Percentiles rank a stretch among this genome's conserved stretches.
Conservation (phyloP, 352 stramenopile species). For the Pythium phragmiticola region DNA sequence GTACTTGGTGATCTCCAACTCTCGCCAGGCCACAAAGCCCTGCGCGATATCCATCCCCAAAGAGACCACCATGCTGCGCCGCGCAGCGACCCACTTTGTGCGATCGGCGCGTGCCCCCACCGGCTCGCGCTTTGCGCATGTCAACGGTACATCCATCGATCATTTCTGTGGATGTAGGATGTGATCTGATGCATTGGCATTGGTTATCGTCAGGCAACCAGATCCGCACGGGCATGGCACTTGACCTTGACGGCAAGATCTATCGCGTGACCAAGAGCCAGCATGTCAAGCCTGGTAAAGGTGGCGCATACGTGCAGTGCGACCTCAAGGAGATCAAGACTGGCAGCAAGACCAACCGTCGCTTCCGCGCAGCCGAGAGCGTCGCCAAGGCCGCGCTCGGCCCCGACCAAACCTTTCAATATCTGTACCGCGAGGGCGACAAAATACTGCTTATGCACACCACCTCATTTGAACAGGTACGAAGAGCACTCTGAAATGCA, state of each 20-base stretch:
- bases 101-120: slow-evolving; percentile 12
- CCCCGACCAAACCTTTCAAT: slow-evolving; percentile 76
- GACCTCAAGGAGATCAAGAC: slow-evolving; percentile 89
- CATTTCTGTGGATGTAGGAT: neutral
- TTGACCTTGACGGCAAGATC: slow-evolving; percentile 82
- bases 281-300: slow-evolving; percentile 85
- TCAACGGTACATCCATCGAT: slow-evolving; percentile 51
- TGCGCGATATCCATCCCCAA: neutral
- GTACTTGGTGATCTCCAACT: neutral
- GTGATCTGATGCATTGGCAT: neutral
- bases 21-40: neutral
- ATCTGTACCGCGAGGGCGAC: slow-evolving; percentile 75
- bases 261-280: slow-evolving; percentile 85
- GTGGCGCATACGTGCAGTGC: slow-evolving; percentile 78
- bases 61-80: slow-evolving; percentile 27
- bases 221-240: slow-evolving; percentile 74
- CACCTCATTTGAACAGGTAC: slow-evolving; percentile 77
- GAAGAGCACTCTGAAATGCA: neutral
- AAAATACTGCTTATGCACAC: slow-evolving; percentile 87
- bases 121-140: slow-evolving; percentile 52
- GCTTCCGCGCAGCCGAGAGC: slow-evolving; percentile 78
- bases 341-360: slow-evolving; percentile 77
- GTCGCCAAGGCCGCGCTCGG: slow-evolving; percentile 77
- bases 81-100: slow-evolving; percentile 20
- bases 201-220: slow-evolving; percentile 60